Base-by-base conservation (phyloP, 2,329 filamentous ascomycete genomes). In the Diaporthe caulivora region DNA sequence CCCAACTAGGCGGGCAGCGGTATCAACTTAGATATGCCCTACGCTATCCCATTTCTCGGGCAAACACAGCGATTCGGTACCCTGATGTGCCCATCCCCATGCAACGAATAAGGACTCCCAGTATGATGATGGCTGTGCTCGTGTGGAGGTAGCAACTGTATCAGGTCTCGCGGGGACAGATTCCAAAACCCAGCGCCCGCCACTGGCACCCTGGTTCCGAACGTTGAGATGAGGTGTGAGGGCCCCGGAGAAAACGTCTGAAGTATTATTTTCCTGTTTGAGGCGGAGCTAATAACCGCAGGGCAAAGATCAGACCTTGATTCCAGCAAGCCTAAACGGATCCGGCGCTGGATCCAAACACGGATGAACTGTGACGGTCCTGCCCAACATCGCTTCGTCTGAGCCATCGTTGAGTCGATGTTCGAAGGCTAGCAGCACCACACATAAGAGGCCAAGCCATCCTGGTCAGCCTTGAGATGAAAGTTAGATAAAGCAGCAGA, bases 381-480 rank as follows among this genome's bases (percentile, higher is more conserved):
- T 51, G 60, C 60, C 42, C 60, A 65, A 49, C 60, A 65, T 65
- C 60, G 29, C 60, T 37, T 65, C 42, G 29, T 65, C 60, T 65
- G 60, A 65, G 42, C 60, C 44, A 24, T 49, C 24, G 60, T 65
- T 65, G 60, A 65, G 60, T 49, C 44, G 44, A 51, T 65, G 44
- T 65, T 65, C 60, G 17, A 51, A 65, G 60, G 60, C 29, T 65
- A 26, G 24, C 60, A 49, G 44, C 44, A 34, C 24, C 44, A 51
- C 21, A 15, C 21, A 9, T 10, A 51, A n/a, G 60, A 65, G 11
- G 44, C 44, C 60, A 34, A 51, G 44, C 42, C 44, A 65, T 37
- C 60, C 60, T 65, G 60, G 60, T 24, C 42, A 65, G 60, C 60
- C 60, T 65, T 65, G 40, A 65, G 60, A 65, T 51, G 60, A 51